phyloP scores from a whole-genome alignment of 106 monocot species.

The Dendrobium officinale region DNA sequence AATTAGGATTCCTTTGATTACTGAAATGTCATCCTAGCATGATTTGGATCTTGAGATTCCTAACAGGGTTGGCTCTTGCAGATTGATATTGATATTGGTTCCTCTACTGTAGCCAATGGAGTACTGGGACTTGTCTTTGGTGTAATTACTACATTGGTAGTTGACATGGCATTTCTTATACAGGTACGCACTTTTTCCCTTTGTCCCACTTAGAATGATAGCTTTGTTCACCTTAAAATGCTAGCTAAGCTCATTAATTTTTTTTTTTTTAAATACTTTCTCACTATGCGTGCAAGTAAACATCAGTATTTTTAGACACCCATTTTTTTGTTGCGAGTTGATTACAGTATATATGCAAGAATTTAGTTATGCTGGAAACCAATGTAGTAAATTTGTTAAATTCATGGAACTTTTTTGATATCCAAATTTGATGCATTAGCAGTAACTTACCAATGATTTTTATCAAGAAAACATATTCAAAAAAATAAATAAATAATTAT shows the following conservation, averaged over 20 bases:
- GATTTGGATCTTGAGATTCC: not conserved
- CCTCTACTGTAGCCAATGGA: conserved; percentile 97
- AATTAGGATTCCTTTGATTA: not conserved
- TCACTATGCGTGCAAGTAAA: not conserved
- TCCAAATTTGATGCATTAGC: too few relatives aligned
- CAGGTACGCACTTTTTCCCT: conserved; percentile 46
- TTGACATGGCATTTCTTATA: conserved; percentile 98
- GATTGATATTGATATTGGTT: conserved; percentile 97
- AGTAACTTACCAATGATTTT: too few relatives aligned
- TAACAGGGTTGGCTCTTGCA: conserved; percentile 24
- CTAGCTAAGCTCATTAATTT: not conserved
- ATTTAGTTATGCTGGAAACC: not conserved
- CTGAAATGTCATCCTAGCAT: not conserved
- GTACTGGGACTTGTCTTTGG: conserved; percentile 91
- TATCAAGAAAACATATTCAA: too few relatives aligned
- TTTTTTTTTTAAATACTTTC: not conserved
- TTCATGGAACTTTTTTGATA: too few relatives aligned
- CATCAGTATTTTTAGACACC: not conserved
- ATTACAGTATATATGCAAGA: not conserved
- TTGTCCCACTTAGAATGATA: not conserved
- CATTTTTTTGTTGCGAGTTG: not conserved
- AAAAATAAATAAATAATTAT: too few relatives aligned
- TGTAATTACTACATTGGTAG: conserved; percentile 77
- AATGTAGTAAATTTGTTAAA: too few relatives aligned
- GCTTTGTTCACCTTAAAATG: not conserved